Conservation (phyloP, 2,329 filamentous ascomycete species). For the Fusarium scirpi region DNA sequence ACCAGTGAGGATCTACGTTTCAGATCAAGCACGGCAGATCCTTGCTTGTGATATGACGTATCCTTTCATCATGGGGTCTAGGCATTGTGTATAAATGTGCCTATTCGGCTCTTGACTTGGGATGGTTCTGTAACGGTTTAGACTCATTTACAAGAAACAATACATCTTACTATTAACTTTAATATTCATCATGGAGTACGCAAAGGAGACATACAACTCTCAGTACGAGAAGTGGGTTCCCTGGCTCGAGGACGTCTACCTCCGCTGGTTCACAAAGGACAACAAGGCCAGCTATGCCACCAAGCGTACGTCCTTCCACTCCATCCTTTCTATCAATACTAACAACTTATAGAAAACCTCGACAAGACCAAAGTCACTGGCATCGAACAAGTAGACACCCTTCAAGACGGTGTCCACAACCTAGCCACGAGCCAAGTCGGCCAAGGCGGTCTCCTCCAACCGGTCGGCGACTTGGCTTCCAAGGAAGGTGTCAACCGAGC, state of each 20-base stretch:
- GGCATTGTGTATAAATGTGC: slow-evolving; percentile 29
- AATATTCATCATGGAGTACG: slow-evolving; percentile 62
- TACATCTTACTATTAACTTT: not conserved
- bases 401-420: slow-evolving; percentile 75
- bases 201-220: slow-evolving; percentile 73
- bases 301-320: slow-evolving; percentile 64
- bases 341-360: slow-evolving; percentile 66
- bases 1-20: slow-evolving; percentile 40
- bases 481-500: slow-evolving; percentile 75
- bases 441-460: slow-evolving; percentile 74
- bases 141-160: not conserved
- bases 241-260: slow-evolving; percentile 80
- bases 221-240: slow-evolving; percentile 82
- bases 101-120: not conserved
- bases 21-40: slow-evolving; percentile 7
- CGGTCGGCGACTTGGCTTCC: slow-evolving; percentile 70
- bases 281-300: slow-evolving; percentile 80
- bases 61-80: slow-evolving; percentile 15
- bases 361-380: slow-evolving; percentile 77
- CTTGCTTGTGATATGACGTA: slow-evolving; percentile 42
- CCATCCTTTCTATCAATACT: not conserved
- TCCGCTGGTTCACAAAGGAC: slow-evolving; percentile 79
- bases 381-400: slow-evolving; percentile 72
- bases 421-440: slow-evolving; percentile 73
- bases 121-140: not conserved